Percentiles rank a stretch among this genome's conserved stretches.
Evolutionary conservation across 768 basidiomycete genomes (phyloP).

Genomic region (Tricholoma flavovirens): DNA sequence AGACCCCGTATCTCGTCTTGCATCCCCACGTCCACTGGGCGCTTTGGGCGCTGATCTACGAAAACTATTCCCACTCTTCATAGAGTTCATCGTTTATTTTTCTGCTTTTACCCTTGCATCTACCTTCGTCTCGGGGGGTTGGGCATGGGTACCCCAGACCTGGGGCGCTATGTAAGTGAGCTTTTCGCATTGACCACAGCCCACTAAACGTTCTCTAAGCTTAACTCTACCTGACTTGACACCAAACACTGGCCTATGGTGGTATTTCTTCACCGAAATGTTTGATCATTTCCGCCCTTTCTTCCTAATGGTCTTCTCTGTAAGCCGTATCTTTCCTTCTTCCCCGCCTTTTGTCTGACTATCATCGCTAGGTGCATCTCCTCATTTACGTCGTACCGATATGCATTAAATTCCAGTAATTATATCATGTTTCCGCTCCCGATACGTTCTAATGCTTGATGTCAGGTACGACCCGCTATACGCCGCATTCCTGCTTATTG

Average conservation of each 20-base stretch:
- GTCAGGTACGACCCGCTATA: constrained; percentile 79
- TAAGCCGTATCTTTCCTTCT: constrained; percentile 31
- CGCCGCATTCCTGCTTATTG: constrained; percentile 68
- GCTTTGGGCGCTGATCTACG: constrained; percentile 23
- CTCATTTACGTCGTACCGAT: constrained; percentile 78
- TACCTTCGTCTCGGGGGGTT: constrained; percentile 53
- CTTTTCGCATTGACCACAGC: neutral
- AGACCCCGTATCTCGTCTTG: constrained; percentile 61
- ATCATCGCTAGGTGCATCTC: constrained; percentile 60
- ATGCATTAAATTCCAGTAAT: constrained; percentile 83
- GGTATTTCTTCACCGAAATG: constrained; percentile 99
- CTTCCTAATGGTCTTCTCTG: constrained; percentile 92
- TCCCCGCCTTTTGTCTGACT: neutral
- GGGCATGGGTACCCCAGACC: constrained; percentile 67
- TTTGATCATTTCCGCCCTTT: constrained; percentile 97
- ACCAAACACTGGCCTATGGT: constrained; percentile 93
- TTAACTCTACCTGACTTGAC: constrained; percentile 82
- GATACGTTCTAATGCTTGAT: neutral
- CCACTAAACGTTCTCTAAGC: constrained; percentile 34
- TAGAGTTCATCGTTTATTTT: constrained; percentile 50
- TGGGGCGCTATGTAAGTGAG: constrained; percentile 78
- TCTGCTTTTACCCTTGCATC: constrained; percentile 43
- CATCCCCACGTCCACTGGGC: constrained; percentile 45
- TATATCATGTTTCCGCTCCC: constrained; percentile 7
- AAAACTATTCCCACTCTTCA: constrained; percentile 31